Evolutionary conservation across 306 rosid genomes (phyloP), one percentile per base, ranked within the genome.

Genomic region (Spatholobus suberectus): DNA sequence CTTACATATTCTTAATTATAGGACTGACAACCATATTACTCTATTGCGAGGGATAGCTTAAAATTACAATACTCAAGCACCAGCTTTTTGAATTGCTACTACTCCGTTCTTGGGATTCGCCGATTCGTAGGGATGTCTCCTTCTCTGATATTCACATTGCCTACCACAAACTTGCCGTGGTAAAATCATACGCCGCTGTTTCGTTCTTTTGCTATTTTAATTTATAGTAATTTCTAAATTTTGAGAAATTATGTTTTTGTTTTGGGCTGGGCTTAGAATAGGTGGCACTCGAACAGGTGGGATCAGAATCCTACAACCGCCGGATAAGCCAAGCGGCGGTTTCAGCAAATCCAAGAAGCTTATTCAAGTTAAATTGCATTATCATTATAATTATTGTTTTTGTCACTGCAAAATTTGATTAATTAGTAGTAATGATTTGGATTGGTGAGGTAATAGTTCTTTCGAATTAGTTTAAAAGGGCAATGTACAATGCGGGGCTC

Each of bases 331-430:
- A 92, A 94, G 6, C 88, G 90, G 35, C 91, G 97, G 73, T 96
- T 94, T 87, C 99, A 96, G 88, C 94, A 90, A 85, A 88, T 96
- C 52, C 99, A 96, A 40, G 99, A 96, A 83, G 99, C 99, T 2
- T 94, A 96, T 49, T 89, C 98, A 5, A 98, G 98, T 94, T 27
- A 6, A 40, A 13, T 54, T 27, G 0, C 41, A 57, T 14, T 37
- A 7, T 54, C 6, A 26, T 40, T 5, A 1, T 57, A 7, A 6
- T 20, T 47, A 35, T 35, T 3, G 2, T 8, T 68, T 38, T 78
- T 5, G 6, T 57, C 43, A 46, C 7, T 38, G 5, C 62, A 26
- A 34, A 21, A 4, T 29, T 44, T 29, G n/a, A n/a, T n/a, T n/a
- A n/a, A n/a, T n/a, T n/a, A n/a, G n/a, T n/a, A n/a, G n/a, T n/a